These are phyloP conservation scores for Fusarium euwallaceae DNA, from an alignment of 2,329 filamentous ascomycete species.

Conservation along the genomic window DNA sequence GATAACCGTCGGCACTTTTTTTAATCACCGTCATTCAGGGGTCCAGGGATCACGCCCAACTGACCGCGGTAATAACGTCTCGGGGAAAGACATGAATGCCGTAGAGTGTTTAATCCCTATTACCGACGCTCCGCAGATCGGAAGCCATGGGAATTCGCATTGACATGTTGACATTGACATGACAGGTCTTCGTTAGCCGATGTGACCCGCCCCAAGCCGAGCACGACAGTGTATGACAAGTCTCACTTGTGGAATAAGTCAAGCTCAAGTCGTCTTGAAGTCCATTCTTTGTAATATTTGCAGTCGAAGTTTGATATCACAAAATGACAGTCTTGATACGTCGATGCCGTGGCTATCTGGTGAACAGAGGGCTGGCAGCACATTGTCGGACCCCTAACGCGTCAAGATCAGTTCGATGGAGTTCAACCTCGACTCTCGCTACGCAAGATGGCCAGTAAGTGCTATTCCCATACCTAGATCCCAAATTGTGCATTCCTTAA, in stretches of 20 bases:
- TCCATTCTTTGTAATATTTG: too few relatives aligned
- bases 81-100: not conserved
- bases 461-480: not conserved
- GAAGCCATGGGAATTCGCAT: not conserved
- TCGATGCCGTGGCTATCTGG: not conserved
- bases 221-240: not conserved
- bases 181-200: not conserved
- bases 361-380: not conserved
- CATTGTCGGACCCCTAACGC: not conserved
- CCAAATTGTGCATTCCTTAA: not conserved
- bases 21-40: not conserved
- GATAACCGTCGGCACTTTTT: not conserved
- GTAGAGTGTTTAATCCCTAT: not conserved
- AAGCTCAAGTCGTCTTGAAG: not conserved
- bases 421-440: not conserved
- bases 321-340: not conserved
- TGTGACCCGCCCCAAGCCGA: not conserved
- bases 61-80: not conserved
- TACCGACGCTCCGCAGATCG: not conserved
- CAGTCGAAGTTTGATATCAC: too few relatives aligned
- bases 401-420: not conserved
- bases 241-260: not conserved
- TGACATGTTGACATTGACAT: not conserved
- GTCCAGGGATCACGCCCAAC: not conserved
- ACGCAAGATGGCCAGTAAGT: not conserved